Evolutionary conservation across 768 basidiomycete genomes (phyloP).

Genomic region (Austroboletus festivus): DNA sequence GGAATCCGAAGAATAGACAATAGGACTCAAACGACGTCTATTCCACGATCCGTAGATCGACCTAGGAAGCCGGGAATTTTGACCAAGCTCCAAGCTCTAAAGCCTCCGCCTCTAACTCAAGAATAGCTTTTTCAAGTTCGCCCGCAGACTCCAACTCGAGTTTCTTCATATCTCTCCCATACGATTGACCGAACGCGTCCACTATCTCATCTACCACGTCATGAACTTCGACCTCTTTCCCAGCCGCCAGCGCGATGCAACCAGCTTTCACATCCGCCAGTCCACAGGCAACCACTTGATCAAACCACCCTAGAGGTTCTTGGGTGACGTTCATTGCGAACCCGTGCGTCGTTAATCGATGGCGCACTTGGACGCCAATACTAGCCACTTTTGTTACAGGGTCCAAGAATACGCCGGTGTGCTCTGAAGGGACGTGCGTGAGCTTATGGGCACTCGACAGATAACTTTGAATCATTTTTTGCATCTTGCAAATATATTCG

Average conservation of each 20-base stretch:
- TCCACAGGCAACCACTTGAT: constrained; percentile 87
- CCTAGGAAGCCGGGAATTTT: constrained; percentile 13
- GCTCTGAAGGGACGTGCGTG: constrained; percentile 56
- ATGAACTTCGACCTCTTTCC: constrained; percentile 39
- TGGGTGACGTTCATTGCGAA: constrained; percentile 88
- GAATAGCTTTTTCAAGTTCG: constrained; percentile 48
- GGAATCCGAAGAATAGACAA: no score
- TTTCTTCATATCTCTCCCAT: constrained; percentile 46
- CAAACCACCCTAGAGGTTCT: constrained; percentile 84
- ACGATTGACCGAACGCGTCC: constrained; percentile 43
- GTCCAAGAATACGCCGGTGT: constrained; percentile 89
- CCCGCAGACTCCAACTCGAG: constrained; percentile 43
- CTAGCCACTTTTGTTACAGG: constrained; percentile 84
- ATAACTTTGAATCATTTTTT: constrained; percentile 65
- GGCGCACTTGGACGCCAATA: constrained; percentile 94
- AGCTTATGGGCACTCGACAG: constrained; percentile 61
- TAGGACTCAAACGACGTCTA: no score
- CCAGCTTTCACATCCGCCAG: constrained; percentile 78
- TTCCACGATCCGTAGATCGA: no score
- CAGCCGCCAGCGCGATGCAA: constrained; percentile 52
- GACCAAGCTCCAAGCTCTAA: constrained; percentile 42
- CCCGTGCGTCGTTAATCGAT: constrained; percentile 91
- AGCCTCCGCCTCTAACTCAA: constrained; percentile 45
- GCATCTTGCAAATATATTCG: constrained; percentile 83
- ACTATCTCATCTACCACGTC: constrained; percentile 54